phyloP scores from a whole-genome alignment of 192 early-diverging fungal genomes.

The Podochytrium sp. region DNA sequence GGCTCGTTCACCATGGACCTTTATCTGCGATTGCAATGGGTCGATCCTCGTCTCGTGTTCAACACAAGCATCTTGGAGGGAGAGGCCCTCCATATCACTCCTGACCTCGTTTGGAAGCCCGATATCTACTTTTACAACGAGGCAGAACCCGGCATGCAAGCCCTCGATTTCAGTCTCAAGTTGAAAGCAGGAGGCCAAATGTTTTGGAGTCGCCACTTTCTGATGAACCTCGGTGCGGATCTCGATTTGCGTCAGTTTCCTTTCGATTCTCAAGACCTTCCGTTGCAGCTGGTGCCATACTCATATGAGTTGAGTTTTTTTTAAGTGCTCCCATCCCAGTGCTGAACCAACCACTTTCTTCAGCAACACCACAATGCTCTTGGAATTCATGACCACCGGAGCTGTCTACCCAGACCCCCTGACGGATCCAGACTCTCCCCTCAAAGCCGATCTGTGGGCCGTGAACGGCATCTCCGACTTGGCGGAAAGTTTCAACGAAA shows the following conservation, averaged over 20 bases:
- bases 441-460: constrained; percentile 8
- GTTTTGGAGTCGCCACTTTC: constrained; percentile 27
- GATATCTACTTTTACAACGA: constrained; percentile 39
- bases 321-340: background rate
- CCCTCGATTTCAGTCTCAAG: constrained; percentile 25
- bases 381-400: background rate
- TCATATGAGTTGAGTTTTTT: constrained; percentile 11
- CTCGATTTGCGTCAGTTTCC: constrained; percentile 24
- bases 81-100: constrained; percentile 19
- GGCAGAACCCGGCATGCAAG: background rate
- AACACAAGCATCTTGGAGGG: constrained; percentile 4
- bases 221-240: constrained; percentile 14
- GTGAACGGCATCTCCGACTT: background rate
- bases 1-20: constrained; percentile 27
- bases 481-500: background rate
- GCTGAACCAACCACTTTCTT: background rate
- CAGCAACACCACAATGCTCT: constrained; percentile 2
- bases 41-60: constrained; percentile 23
- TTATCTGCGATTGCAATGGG: constrained; percentile 30
- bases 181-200: constrained; percentile 7
- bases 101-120: constrained; percentile 22
- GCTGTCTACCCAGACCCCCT: constrained; percentile 16
- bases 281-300: constrained; percentile 25
- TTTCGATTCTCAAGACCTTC: constrained; percentile 24
- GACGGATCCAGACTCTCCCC: background rate